Conservation (phyloP, 2,329 filamentous ascomycete genomes). For the Ophidiomyces ophidiicola region DNA sequence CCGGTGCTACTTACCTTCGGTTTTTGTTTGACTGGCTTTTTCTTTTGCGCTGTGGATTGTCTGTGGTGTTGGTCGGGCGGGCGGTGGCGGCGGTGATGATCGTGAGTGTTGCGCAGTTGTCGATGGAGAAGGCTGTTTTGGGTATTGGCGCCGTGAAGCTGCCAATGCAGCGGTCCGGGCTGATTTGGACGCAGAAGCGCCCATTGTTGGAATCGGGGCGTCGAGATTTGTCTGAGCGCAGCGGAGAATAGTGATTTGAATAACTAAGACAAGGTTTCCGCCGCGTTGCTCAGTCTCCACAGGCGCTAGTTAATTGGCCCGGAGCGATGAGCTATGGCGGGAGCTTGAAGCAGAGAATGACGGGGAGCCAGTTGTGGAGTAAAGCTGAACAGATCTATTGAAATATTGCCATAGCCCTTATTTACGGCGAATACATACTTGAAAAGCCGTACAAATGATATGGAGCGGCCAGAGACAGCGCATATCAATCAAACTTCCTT, state of each 20-base stretch:
- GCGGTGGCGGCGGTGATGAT: constrained; percentile 24
- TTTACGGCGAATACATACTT: too few relatives aligned
- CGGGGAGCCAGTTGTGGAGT: too few relatives aligned
- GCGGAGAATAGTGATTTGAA: too few relatives aligned
- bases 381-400: too few relatives aligned
- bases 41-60: constrained; percentile 28
- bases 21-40: constrained; percentile 23
- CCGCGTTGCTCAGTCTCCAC: too few relatives aligned
- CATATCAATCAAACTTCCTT: not conserved
- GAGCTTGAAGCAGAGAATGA: not conserved
- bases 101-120: constrained; percentile 25
- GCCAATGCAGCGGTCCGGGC: constrained; percentile 33
- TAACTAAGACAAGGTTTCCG: too few relatives aligned
- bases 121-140: constrained; percentile 34
- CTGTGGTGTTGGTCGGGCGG: constrained; percentile 14
- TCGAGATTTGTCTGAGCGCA: not conserved
- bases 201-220: constrained; percentile 34
- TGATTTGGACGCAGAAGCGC: constrained; percentile 46
- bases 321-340: constrained; percentile 5
- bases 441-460: too few relatives aligned
- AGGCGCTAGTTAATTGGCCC: not conserved
- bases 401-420: too few relatives aligned
- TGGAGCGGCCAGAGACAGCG: too few relatives aligned
- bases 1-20: constrained; percentile 23
- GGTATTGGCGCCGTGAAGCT: constrained; percentile 44